Evolutionary conservation across 164 flowering plant species (phyloP).

Genomic region (Vitis riparia): DNA sequence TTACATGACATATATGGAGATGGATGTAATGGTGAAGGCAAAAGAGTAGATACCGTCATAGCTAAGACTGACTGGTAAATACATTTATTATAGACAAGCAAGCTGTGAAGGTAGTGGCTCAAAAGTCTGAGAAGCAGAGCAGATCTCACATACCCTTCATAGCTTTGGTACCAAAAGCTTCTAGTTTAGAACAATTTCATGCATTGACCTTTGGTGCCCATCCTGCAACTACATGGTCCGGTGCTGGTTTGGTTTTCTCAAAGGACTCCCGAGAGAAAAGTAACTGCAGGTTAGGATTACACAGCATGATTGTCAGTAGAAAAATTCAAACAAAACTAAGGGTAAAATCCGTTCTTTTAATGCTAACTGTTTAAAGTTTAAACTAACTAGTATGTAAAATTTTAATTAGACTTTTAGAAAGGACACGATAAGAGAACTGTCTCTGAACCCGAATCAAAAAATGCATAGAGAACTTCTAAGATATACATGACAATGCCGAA

Average conservation of each 20-base stretch:
- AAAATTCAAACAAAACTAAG: too few species aligned
- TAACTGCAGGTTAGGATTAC: constrained; percentile 32
- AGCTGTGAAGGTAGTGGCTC: not conserved
- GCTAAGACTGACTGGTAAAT: not conserved
- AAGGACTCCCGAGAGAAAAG: constrained; percentile 65
- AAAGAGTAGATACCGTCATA: not conserved
- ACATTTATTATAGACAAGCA: not conserved
- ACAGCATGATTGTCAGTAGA: not conserved
- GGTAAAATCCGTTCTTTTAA: too few species aligned
- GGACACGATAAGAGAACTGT: not conserved
- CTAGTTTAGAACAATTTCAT: constrained; percentile 13
- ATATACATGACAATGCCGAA: too few species aligned
- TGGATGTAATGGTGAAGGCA: not conserved
- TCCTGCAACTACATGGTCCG: constrained; percentile 66
- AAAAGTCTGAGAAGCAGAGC: not conserved
- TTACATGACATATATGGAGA: too few species aligned
- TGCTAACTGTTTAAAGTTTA: too few species aligned
- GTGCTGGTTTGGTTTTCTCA: constrained; percentile 49
- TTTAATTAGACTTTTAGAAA: not conserved
- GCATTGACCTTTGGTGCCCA: constrained; percentile 74
- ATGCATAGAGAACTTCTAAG: too few species aligned
- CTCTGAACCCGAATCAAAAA: not conserved
- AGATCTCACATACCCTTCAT: not conserved
- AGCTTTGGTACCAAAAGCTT: not conserved
- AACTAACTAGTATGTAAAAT: not conserved